Percentiles rank a stretch among this genome's conserved stretches.
phyloP scores from a whole-genome alignment of 2,329 filamentous ascomycete genomes.

The Tolypocladium endophyticum region DNA sequence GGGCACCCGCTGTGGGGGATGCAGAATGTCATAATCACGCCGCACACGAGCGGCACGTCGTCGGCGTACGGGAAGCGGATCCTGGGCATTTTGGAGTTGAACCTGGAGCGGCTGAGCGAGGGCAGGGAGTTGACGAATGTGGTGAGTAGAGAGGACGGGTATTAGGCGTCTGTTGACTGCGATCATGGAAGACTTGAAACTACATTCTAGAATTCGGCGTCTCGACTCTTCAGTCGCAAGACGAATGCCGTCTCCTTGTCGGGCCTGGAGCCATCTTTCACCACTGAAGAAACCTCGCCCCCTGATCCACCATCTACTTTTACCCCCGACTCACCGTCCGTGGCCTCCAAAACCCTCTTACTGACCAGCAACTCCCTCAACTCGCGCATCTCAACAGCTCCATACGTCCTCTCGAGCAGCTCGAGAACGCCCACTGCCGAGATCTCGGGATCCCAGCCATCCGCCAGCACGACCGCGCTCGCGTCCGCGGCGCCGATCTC shows the following conservation, averaged over 20 bases:
- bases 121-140: neutral
- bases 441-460: slow-evolving; percentile 19
- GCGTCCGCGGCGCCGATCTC: slow-evolving; percentile 14
- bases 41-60: slow-evolving; percentile 13
- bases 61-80: neutral
- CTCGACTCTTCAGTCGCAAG: neutral
- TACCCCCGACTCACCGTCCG: neutral
- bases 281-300: neutral
- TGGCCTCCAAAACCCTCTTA: neutral
- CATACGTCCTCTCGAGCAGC: slow-evolving; percentile 15
- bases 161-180: neutral
- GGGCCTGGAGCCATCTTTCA: neutral
- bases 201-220: neutral
- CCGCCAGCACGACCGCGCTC: slow-evolving; percentile 12
- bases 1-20: slow-evolving; percentile 55
- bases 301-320: neutral
- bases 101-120: neutral
- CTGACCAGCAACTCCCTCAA: slow-evolving; percentile 2
- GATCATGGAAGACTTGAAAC: neutral
- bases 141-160: neutral
- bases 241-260: neutral
- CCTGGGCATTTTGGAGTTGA: neutral
- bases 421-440: slow-evolving; percentile 16
- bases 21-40: slow-evolving; percentile 49
- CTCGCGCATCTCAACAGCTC: slow-evolving; percentile 7